Percentiles rank a stretch among this genome's conserved stretches.
phyloP scores from a whole-genome alignment of 2,329 filamentous ascomycete species.

The Setomelanomma holmii region DNA sequence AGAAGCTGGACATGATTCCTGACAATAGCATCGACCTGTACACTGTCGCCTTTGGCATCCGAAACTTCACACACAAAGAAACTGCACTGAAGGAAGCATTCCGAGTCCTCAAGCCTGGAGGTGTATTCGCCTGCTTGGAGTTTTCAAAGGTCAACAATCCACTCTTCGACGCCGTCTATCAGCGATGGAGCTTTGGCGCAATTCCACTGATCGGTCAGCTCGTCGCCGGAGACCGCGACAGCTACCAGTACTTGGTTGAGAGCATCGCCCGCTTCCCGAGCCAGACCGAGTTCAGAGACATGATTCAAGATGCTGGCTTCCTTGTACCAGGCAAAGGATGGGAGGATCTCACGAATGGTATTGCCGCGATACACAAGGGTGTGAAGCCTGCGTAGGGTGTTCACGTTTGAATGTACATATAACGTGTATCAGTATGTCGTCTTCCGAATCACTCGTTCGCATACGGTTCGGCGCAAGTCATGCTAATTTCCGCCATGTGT shows the following conservation, averaged over 20 bases:
- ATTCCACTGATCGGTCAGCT: constrained; percentile 96
- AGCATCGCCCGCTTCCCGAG: constrained; percentile 93
- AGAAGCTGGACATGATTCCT: constrained; percentile 71
- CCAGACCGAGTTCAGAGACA: constrained; percentile 81
- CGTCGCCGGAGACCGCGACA: constrained; percentile 91
- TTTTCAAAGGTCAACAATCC: constrained; percentile 86
- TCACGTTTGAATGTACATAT: not conserved
- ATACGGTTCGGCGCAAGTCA: not conserved
- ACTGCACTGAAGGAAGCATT: constrained; percentile 82
- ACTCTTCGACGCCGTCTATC: constrained; percentile 85
- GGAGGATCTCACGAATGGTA: constrained; percentile 89
- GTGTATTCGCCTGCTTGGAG: constrained; percentile 95
- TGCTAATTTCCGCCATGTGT: no score
- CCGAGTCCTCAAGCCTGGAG: constrained; percentile 89
- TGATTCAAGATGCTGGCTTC: constrained; percentile 88
- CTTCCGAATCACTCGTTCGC: not conserved
- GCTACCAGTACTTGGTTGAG: constrained; percentile 98
- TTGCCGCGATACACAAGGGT: constrained; percentile 95
- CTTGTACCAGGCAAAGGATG: constrained; percentile 74
- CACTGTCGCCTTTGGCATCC: constrained; percentile 95
- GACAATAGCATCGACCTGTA: constrained; percentile 86
- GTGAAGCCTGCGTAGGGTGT: constrained; percentile 70
- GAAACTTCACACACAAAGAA: constrained; percentile 94
- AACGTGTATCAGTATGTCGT: not conserved
- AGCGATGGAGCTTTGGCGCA: constrained; percentile 92